Base-by-base conservation (phyloP, 2,329 filamentous ascomycete species). In the Sclerotinia minor region DNA sequence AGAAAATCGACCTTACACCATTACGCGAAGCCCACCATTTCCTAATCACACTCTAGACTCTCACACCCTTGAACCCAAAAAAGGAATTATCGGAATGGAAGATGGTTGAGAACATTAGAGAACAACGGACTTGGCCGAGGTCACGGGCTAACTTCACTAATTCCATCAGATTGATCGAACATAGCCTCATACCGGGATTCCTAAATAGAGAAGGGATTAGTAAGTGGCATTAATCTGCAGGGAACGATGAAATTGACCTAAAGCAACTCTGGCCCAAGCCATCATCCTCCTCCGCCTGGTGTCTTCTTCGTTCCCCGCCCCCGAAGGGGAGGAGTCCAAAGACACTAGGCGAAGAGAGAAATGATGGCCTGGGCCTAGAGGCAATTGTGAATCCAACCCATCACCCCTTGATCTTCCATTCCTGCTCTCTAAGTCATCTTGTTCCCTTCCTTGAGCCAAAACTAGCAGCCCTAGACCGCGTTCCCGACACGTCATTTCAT, bases 181-280 rank as follows among this genome's bases (percentile, higher is more conserved):
- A 9, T 11, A 41, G 26, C 17, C 11, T 6, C 24, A 9, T 45
- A 9, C 9, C 41, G 2, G 8, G 15, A 1, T 2, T 6, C 17
- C 38, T 15, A 15, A 58, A 44, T 38, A 32, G 6, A 26, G 13
- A 5, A 5, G 2, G 29, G 41, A 29, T 29, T 59, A 17, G 38
- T 15, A 59, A 6, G 11, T 32, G 5, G 5, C 17, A 59, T 29
- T 32, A 9, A 2, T 3, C 17, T 29, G 41, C 4, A 6, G 29
- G 2, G 2, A 59, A 59, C 41, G 9, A 59, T 32, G 17, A 32
- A 59, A n/a, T 47, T 19, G 19, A 59, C 57, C 41, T 59, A 59
- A 59, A 41, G 41, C 57, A 59, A 59, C 41, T 59, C 24, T 59
- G 57, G 41, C 38, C 38, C 38, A 54, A 54, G 21, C 53, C 53